A percentile compares a stretch with the other conserved stretches of the same genome.
phyloP scores from a whole-genome alignment of 306 rosid species.

The Dalbergia oliveri region DNA sequence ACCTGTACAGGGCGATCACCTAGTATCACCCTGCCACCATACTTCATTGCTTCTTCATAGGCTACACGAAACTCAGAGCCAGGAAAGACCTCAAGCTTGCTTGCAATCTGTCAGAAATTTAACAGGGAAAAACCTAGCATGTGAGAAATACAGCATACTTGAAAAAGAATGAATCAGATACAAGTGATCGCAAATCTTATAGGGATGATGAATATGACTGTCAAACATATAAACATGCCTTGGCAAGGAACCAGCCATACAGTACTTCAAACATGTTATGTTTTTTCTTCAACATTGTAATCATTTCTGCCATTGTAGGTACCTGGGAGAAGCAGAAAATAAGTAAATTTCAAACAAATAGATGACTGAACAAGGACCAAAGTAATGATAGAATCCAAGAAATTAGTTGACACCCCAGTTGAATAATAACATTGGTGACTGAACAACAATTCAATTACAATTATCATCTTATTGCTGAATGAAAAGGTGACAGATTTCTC shows the following conservation, averaged over 20 bases:
- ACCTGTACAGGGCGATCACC: conserved; percentile 99
- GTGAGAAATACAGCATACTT: conserved; percentile 32
- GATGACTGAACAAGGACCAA: conserved; percentile 41
- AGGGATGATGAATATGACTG: conserved; percentile 4
- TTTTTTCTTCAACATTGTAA: conserved; percentile 80
- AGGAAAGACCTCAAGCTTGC: conserved; percentile 87
- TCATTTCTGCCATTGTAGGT: conserved; percentile 84
- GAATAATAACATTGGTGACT: conserved; percentile 9
- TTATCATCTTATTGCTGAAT: neutral
- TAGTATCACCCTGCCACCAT: conserved; percentile 91
- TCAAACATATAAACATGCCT: conserved; percentile 67
- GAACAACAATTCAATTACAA: conserved; percentile 13
- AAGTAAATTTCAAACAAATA: conserved; percentile 36
- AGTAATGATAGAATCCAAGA: conserved; percentile 32
- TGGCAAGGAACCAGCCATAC: conserved; percentile 95
- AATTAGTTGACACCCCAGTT: conserved; percentile 8
- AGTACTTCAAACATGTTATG: conserved; percentile 84
- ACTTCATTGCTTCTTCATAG: conserved; percentile 93
- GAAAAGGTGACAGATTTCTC: conserved; percentile 3
- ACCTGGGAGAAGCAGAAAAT: conserved; percentile 60
- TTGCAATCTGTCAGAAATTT: conserved; percentile 73
- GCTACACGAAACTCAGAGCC: conserved; percentile 97
- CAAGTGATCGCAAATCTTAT: conserved; percentile 12
- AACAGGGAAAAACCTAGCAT: neutral
- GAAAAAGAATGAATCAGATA: conserved; percentile 29